Evolutionary conservation across 2,329 filamentous ascomycete genomes (phyloP), one percentile per base, ranked within the genome.

Genomic region (Aspergillus luchuensis): DNA sequence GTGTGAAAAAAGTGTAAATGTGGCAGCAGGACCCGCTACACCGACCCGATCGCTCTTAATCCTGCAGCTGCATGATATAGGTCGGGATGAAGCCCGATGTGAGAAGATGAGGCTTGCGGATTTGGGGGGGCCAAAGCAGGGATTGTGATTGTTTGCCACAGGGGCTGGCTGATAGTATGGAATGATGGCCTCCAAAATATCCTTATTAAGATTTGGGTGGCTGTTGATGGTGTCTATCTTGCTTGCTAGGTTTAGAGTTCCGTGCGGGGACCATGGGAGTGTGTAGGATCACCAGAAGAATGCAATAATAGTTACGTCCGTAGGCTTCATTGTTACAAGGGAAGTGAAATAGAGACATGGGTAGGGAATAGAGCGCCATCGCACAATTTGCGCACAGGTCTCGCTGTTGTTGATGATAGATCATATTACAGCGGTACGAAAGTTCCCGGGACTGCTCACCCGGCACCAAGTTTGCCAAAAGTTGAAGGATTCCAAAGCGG

Each of bases 401-500:
- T 45, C 21, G 13, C 30, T 8, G 49, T 36, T 25, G 33, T 36
- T 36, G 33, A 38, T 45, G 47, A 57, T 49, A 53, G 39, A 59
- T 30, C 56, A 58, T 15, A 59, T 45, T 49, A 38, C 38, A 58
- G 47, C 38, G 56, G 25, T 53, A 53, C 49, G 50, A 36, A 41
- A 54, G 51, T 58, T 33, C 39, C 47, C 54, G 30, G 39, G 55
- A 56, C 54, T 36, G 33, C 33, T 55, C 43, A 51, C 57, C 48
- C 55, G 33, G 30, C 25, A 19, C 21, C 28, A 43, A 53, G 11
- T 49, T 57, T 48, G 25, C 25, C 25, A 28, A 25, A 54, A 30
- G 8, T 6, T 36, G 33, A 36, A 36, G 15, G 11, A 58, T 25
- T 55, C 50, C 39, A 53, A 53, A 25, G 47, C 19, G 19, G 45